Evolutionary conservation across 2,329 filamentous ascomycete genomes (phyloP), one percentile per base, ranked within the genome.

Genomic region (Verruconis gallopava): DNA sequence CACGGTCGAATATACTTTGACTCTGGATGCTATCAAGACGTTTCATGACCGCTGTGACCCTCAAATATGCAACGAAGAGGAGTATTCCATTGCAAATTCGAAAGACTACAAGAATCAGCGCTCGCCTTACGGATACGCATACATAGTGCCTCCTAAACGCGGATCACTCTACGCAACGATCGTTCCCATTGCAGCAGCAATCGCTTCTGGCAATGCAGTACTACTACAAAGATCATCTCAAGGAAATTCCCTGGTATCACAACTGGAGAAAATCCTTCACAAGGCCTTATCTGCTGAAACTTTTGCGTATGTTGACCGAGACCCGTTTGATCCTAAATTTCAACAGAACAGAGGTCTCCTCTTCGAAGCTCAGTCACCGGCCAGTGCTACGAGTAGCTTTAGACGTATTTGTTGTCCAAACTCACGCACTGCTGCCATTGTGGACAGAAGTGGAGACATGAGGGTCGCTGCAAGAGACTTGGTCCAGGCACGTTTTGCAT

Each of bases 371-470:
- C 49, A 50, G 30, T 18, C 41, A 5, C 25, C 21, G 4, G 20
- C 21, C 9, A 4, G 30, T 11, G 12, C 13, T 2, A 4, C n/a
- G 5, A 3, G n/a, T 3, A 12, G 14, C n/a, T 25, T 14, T 42
- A 51, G 66, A 2, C 50, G 25, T 9, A 30, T 54, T 19, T 64
- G 67, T 0, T 51, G 50, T 0, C 44, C 57, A 0, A 42, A 48
- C 1, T 53, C 54, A 6, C 59, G 60, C 11, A 60, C 62, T 2
- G 55, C 79, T 3, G 75, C 74, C 1, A 52, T 81, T 1, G 73
- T 81, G 1, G 76, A 81, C 51, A 65, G 77, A 15, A 73, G 70
- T 2, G 73, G 72, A 9, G 62, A 78, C 47, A 46, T 79, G 2
- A 52, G 63, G 4, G 50, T 56, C 2, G 74, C 77, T 0, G 76